Percentiles rank a stretch among this genome's conserved stretches.
phyloP scores from a whole-genome alignment of 345 rosid species.

The Draba incana region DNA sequence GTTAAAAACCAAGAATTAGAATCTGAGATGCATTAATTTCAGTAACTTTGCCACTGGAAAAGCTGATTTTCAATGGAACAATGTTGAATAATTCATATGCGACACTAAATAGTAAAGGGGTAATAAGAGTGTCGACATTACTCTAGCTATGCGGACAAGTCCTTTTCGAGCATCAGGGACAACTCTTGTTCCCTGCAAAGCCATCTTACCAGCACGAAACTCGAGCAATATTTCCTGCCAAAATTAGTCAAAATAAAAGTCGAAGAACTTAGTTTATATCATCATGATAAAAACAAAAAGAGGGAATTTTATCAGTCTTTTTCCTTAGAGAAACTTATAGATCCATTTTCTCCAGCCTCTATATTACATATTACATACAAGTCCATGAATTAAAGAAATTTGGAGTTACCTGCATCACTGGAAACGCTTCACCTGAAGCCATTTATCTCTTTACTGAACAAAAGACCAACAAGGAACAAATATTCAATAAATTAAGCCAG shows the following conservation, averaged over 20 bases:
- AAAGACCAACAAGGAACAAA: background rate
- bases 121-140: constrained; percentile 35
- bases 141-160: constrained; percentile 80
- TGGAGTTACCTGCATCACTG: constrained; percentile 37
- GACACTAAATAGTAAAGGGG: background rate
- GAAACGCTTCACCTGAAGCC: constrained; percentile 27
- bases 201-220: constrained; percentile 99
- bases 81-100: background rate
- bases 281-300: too few species aligned
- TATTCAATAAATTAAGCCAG: background rate
- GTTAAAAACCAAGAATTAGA: too few species aligned
- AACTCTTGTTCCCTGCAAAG: constrained; percentile 75
- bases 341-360: too few species aligned
- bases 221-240: constrained; percentile 78
- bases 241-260: too few species aligned
- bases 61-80: background rate
- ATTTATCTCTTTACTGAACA: constrained; percentile 22
- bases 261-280: too few species aligned
- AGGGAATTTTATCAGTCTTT: too few species aligned
- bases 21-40: too few species aligned
- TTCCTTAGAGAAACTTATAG: too few species aligned
- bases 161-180: constrained; percentile 91
- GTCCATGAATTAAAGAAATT: background rate
- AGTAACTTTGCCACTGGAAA: too few species aligned
- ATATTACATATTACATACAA: background rate